Conservation (phyloP, 345 rosid genomes). For the Hibiscus mutabilis region DNA sequence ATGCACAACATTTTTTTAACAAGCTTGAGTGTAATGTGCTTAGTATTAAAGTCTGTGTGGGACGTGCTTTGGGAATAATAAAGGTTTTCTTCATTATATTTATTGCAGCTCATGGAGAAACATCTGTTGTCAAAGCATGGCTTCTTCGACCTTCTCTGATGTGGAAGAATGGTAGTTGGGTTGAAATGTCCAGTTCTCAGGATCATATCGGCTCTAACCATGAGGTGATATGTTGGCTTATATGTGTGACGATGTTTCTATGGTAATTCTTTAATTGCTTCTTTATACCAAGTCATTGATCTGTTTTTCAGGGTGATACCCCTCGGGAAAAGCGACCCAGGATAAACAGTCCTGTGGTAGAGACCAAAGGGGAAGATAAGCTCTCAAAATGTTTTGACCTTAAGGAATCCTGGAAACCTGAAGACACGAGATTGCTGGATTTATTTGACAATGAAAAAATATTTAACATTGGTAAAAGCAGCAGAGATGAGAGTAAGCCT, state of each 20-base stretch:
- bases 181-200: slow-evolving; percentile 56
- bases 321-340: slow-evolving; percentile 78
- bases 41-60: background rate
- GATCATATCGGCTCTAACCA: slow-evolving; percentile 29
- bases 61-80: background rate
- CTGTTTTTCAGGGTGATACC: slow-evolving; percentile 68
- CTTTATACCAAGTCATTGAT: slow-evolving; percentile 8
- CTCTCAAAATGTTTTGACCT: slow-evolving; percentile 23
- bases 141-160: slow-evolving; percentile 78
- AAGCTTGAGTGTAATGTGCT: background rate
- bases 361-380: slow-evolving; percentile 44
- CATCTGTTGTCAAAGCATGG: slow-evolving; percentile 56
- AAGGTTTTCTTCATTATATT: slow-evolving; percentile 14
- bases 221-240: slow-evolving; percentile 41
- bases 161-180: slow-evolving; percentile 88
- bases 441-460: slow-evolving; percentile 47
- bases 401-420: slow-evolving; percentile 34
- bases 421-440: slow-evolving; percentile 40
- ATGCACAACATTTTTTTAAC: background rate
- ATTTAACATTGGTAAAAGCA: slow-evolving; percentile 68
- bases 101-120: slow-evolving; percentile 63
- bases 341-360: slow-evolving; percentile 38
- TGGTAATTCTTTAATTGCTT: background rate
- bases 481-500: slow-evolving; percentile 40
- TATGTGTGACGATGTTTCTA: background rate